Conservation (phyloP, 495 filamentous ascomycete genomes). For the Annulohypoxylon stygium region DNA sequence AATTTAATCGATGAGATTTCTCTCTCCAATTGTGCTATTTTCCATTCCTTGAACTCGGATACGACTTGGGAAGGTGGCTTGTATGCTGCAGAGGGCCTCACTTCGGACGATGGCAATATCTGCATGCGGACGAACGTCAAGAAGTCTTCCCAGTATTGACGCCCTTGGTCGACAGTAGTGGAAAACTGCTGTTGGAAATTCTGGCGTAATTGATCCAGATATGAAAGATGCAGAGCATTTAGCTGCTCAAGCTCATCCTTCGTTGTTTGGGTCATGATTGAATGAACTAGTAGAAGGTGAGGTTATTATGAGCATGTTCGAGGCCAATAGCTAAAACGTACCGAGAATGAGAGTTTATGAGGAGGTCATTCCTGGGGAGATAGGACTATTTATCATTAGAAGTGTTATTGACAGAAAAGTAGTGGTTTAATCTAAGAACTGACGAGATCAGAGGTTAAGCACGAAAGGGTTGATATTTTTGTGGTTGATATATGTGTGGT, state of each 20-base stretch:
- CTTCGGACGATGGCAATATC: background rate
- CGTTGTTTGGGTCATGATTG: background rate
- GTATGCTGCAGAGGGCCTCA: slow-evolving; percentile 1
- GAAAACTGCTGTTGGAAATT: slow-evolving; percentile 11
- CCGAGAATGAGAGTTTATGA: too few species aligned
- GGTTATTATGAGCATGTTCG: background rate
- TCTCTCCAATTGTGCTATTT: background rate
- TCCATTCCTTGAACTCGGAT: slow-evolving; percentile 24
- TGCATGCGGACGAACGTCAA: background rate
- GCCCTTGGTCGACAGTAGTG: background rate
- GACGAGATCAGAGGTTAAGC: too few species aligned
- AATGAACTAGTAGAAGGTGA: background rate
- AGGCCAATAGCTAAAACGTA: too few species aligned
- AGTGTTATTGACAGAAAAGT: too few species aligned
- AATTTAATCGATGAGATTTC: background rate
- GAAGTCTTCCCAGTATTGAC: slow-evolving; percentile 6
- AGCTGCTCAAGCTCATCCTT: background rate
- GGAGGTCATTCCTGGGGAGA: too few species aligned
- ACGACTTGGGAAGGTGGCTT: slow-evolving; percentile 7
- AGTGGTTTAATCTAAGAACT: too few species aligned
- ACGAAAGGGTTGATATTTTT: too few species aligned
- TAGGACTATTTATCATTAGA: too few species aligned
- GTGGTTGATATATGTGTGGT: too few species aligned
- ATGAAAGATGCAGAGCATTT: slow-evolving; percentile 5
- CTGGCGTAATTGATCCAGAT: background rate